Percentiles rank a stretch among this genome's conserved stretches.
phyloP scores from a whole-genome alignment of 2,329 filamentous ascomycete genomes.

The Macrophomina phaseolina region DNA sequence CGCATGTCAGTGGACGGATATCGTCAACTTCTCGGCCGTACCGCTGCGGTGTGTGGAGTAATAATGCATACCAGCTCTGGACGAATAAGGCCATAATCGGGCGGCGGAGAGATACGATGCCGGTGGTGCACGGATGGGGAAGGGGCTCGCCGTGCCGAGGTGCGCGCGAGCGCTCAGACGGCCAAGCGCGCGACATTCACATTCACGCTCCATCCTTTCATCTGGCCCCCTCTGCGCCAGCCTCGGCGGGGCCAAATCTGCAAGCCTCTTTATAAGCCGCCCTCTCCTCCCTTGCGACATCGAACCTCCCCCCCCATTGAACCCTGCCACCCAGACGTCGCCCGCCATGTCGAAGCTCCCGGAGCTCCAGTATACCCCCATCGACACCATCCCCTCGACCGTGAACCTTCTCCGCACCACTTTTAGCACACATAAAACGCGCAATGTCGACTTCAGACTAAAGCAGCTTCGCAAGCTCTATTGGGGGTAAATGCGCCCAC shows the following conservation, averaged over 20 bases:
- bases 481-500: constrained; percentile 68
- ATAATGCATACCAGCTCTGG: not conserved
- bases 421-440: constrained; percentile 82
- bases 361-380: constrained; percentile 43
- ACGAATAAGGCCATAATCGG: not conserved
- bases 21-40: too few relatives aligned
- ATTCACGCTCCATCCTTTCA: not conserved
- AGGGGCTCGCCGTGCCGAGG: constrained; percentile 10
- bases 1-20: too few relatives aligned
- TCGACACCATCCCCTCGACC: constrained; percentile 42
- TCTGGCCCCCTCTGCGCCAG: not conserved
- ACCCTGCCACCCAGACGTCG: constrained; percentile 29
- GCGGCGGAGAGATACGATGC: not conserved
- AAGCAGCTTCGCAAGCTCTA: constrained; percentile 92
- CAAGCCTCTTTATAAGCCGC: not conserved
- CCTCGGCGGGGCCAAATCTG: not conserved
- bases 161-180: not conserved
- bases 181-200: constrained; percentile 6
- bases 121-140: constrained; percentile 13
- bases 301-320: not conserved
- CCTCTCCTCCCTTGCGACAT: not conserved
- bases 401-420: constrained; percentile 64
- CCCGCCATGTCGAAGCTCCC: constrained; percentile 33
- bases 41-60: too few relatives aligned
- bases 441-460: constrained; percentile 79